Percentiles rank a stretch among this genome's conserved stretches.
These are phyloP conservation scores for Phytophthora boehmeriae DNA, from an alignment of 352 stramenopile species.

Conservation along the genomic window DNA sequence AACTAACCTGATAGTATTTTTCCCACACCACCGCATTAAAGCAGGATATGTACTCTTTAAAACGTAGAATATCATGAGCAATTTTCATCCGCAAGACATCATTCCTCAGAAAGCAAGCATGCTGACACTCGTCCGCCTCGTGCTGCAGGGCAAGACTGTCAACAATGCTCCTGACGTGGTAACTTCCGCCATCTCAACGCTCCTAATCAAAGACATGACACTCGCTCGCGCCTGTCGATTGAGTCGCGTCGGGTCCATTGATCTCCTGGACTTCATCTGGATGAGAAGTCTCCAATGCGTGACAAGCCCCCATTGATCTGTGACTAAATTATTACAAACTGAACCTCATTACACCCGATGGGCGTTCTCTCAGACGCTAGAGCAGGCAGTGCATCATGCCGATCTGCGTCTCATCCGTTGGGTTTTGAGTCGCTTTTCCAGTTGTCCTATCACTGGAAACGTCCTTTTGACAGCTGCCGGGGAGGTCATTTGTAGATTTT, in stretches of 20 bases:
- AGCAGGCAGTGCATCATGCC: background rate
- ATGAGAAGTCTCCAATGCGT: constrained; percentile 4
- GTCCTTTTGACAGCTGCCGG: no score
- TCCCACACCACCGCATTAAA: no score
- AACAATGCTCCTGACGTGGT: background rate
- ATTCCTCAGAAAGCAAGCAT: no score
- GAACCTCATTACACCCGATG: constrained; percentile 3
- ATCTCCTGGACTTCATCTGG: constrained; percentile 13
- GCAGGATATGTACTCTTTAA: no score
- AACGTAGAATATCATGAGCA: no score
- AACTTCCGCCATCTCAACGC: constrained; percentile 3
- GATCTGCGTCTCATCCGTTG: constrained; percentile 11
- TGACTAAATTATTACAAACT: constrained; percentile 10
- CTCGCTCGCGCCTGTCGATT: constrained; percentile 3
- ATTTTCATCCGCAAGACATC: no score
- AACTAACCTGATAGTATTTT: no score
- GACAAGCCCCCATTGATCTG: background rate
- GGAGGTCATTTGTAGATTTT: background rate
- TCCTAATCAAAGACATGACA: constrained; percentile 10
- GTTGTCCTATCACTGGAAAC: constrained; percentile 90
- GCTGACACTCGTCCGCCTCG: background rate
- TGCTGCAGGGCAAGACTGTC: background rate
- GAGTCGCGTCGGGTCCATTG: constrained; percentile 2
- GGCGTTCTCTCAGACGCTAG: constrained; percentile 4
- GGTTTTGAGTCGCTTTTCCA: constrained; percentile 5